Conservation (phyloP, 495 filamentous ascomycete genomes). For the Annulohypoxylon stygium region DNA sequence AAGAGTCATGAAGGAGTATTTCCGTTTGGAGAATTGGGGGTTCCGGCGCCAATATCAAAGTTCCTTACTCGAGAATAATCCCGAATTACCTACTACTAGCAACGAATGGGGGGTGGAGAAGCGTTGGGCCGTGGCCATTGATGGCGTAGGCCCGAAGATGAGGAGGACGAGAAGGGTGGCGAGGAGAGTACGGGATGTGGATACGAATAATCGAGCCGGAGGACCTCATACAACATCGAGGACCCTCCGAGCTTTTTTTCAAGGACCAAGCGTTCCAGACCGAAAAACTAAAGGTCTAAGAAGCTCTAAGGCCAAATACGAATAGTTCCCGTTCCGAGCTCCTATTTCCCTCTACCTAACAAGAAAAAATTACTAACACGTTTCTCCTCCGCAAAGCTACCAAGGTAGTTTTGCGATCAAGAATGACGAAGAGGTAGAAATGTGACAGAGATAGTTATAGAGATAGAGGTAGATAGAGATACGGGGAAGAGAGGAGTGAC, state of each 20-base stretch:
- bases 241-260: conserved; percentile 24
- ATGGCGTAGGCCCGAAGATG: conserved; percentile 40
- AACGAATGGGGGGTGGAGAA: conserved; percentile 42
- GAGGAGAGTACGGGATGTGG: conserved; percentile 32
- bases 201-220: conserved; percentile 30
- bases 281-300: conserved; percentile 14
- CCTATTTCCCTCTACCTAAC: conserved; percentile 36
- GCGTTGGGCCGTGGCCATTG: conserved; percentile 43
- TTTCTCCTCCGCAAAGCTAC: conserved; percentile 30
- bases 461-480: neutral
- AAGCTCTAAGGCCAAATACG: conserved; percentile 30
- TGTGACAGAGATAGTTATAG: neutral
- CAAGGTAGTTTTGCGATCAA: conserved; percentile 11
- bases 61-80: conserved; percentile 43
- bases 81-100: conserved; percentile 48
- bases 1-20: conserved; percentile 51
- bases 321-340: conserved; percentile 28
- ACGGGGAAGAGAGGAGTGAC: neutral
- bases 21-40: conserved; percentile 15
- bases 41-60: conserved; percentile 40
- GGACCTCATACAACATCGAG: conserved; percentile 37
- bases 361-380: conserved; percentile 4
- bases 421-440: conserved; percentile 16
- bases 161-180: conserved; percentile 33
- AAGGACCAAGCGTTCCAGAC: conserved; percentile 26